phyloP scores from a whole-genome alignment of 2,329 filamentous ascomycete genomes.

The Neobulgaria alba region DNA sequence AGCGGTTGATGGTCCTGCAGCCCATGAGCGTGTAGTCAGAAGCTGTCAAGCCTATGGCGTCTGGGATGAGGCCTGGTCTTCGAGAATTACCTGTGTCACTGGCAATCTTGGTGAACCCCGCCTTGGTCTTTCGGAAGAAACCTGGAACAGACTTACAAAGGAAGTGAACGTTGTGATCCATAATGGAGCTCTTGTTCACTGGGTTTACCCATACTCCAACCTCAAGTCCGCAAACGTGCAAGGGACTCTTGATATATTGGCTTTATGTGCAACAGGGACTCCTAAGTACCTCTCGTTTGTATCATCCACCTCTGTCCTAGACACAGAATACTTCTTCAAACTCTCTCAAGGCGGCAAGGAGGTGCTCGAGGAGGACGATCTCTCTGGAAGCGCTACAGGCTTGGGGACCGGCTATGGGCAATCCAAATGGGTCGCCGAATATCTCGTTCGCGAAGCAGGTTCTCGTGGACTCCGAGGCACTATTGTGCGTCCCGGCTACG shows the following conservation, averaged over 20 bases:
- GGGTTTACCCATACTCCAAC: constrained; percentile 69
- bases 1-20: constrained; percentile 48
- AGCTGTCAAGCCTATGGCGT: constrained; percentile 71
- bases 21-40: constrained; percentile 53
- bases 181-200: constrained; percentile 76
- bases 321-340: constrained; percentile 71
- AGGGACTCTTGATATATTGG: constrained; percentile 68
- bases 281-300: constrained; percentile 77
- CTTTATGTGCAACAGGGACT: constrained; percentile 67
- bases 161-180: constrained; percentile 68
- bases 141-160: constrained; percentile 57
- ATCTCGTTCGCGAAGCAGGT: constrained; percentile 70
- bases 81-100: constrained; percentile 56
- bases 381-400: constrained; percentile 66
- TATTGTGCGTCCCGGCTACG: constrained; percentile 77
- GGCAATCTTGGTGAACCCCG: constrained; percentile 67
- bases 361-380: constrained; percentile 67
- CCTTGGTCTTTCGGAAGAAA: constrained; percentile 59
- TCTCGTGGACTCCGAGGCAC: constrained; percentile 65
- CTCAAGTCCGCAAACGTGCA: constrained; percentile 69
- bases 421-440: constrained; percentile 69
- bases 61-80: constrained; percentile 63
- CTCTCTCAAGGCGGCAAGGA: constrained; percentile 59
- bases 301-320: constrained; percentile 72
- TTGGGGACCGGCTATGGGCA: constrained; percentile 87